phyloP scores from a whole-genome alignment of 2,329 filamentous ascomycete species.

The Teratosphaeria epicoccoides region DNA sequence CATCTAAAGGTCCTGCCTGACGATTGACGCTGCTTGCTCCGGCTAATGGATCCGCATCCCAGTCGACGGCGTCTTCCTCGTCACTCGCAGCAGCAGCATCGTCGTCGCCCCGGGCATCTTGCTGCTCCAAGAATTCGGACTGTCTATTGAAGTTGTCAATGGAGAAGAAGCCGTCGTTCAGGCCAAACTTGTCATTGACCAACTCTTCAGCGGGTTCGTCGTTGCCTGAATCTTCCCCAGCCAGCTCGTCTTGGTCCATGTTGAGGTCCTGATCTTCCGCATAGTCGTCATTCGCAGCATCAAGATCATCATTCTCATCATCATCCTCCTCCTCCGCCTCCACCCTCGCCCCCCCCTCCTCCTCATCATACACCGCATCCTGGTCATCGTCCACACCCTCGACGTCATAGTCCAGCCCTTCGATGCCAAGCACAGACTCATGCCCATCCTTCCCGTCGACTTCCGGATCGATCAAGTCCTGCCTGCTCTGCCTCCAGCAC shows the following conservation, averaged over 20 bases:
- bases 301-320: slow-evolving; percentile 28
- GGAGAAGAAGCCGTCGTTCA: slow-evolving; percentile 97
- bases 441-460: slow-evolving; percentile 21
- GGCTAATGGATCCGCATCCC: slow-evolving; percentile 65
- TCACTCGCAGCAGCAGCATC: slow-evolving; percentile 69
- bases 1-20: slow-evolving; percentile 19
- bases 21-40: slow-evolving; percentile 26
- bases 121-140: slow-evolving; percentile 77
- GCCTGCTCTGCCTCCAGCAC: background rate
- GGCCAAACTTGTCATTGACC: slow-evolving; percentile 63
- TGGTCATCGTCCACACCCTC: slow-evolving; percentile 21
- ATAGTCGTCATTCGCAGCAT: slow-evolving; percentile 25
- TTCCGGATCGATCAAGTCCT: slow-evolving; percentile 25
- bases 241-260: slow-evolving; percentile 25
- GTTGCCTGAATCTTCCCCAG: slow-evolving; percentile 33
- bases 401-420: slow-evolving; percentile 26
- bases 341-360: slow-evolving; percentile 26
- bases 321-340: slow-evolving; percentile 31
- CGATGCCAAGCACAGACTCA: slow-evolving; percentile 20
- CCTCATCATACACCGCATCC: slow-evolving; percentile 12
- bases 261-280: slow-evolving; percentile 32
- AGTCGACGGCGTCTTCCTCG: slow-evolving; percentile 69
- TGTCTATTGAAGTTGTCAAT: slow-evolving; percentile 96
- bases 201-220: slow-evolving; percentile 46
- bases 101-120: slow-evolving; percentile 68